These are phyloP conservation scores for Emmonsiellopsis sp. DNA, from an alignment of 2,329 filamentous ascomycete genomes.

Conservation along the genomic window DNA sequence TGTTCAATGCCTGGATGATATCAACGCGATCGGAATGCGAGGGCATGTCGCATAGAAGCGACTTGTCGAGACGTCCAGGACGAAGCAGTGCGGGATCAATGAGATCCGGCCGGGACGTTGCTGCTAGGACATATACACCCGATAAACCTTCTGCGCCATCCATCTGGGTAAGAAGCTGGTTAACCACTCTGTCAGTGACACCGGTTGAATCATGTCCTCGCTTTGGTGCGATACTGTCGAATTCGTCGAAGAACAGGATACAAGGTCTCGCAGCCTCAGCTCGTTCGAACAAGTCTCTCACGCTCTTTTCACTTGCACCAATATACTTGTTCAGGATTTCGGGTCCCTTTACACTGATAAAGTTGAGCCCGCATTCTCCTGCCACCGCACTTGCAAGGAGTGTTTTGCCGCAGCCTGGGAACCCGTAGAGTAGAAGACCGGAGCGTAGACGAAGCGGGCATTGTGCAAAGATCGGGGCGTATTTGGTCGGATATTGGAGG, in stretches of 20 bases:
- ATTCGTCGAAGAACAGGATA: slow-evolving; percentile 97
- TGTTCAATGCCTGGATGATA: slow-evolving; percentile 75
- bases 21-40: slow-evolving; percentile 71
- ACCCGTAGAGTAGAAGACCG: slow-evolving; percentile 86
- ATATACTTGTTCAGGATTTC: slow-evolving; percentile 99
- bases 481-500: slow-evolving; percentile 92
- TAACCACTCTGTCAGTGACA: slow-evolving; percentile 97
- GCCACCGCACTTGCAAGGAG: slow-evolving; percentile 93
- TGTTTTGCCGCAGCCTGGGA: slow-evolving; percentile 93
- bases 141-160: slow-evolving; percentile 92
- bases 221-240: slow-evolving; percentile 95
- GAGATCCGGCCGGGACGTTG: slow-evolving; percentile 83
- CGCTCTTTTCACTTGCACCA: slow-evolving; percentile 90
- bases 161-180: slow-evolving; percentile 97
- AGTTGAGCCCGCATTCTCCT: slow-evolving; percentile 94
- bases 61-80: slow-evolving; percentile 89
- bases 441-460: slow-evolving; percentile 92
- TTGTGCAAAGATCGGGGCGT: slow-evolving; percentile 93
- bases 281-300: slow-evolving; percentile 88
- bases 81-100: slow-evolving; percentile 90
- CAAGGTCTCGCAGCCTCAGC: slow-evolving; percentile 80
- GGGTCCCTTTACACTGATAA: slow-evolving; percentile 95
- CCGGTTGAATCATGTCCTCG: slow-evolving; percentile 94
- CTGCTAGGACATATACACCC: slow-evolving; percentile 92
- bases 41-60: slow-evolving; percentile 83